phyloP scores from a whole-genome alignment of 345 rosid genomes.

The Euphorbia tirucalli region DNA sequence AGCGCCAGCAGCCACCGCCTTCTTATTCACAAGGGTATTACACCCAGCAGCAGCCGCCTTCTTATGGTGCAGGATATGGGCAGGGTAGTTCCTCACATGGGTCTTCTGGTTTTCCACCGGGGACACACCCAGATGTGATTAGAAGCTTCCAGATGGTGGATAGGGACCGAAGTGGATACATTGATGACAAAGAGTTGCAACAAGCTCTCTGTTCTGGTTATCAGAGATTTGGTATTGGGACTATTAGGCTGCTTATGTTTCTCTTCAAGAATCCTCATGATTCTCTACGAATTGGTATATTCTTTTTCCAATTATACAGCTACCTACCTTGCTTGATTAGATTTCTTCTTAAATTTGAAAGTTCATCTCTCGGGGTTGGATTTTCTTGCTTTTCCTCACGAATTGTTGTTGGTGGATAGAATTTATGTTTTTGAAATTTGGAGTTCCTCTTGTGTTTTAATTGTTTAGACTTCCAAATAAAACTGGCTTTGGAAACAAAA shows the following conservation, averaged over 20 bases:
- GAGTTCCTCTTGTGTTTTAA: no score
- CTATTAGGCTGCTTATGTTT: slow-evolving; percentile 58
- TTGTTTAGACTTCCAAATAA: no score
- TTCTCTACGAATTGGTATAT: slow-evolving; percentile 42
- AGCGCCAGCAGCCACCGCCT: not conserved
- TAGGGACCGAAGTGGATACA: slow-evolving; percentile 56
- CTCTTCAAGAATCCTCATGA: slow-evolving; percentile 60
- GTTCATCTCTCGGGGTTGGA: not conserved
- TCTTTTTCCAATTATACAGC: no score
- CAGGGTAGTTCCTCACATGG: slow-evolving; percentile 12
- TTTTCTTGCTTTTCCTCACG: not conserved
- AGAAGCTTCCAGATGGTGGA: slow-evolving; percentile 61
- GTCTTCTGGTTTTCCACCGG: slow-evolving; percentile 41
- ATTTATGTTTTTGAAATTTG: no score
- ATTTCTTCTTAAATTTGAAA: not conserved
- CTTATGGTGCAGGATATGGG: slow-evolving; percentile 18
- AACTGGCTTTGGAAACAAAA: not conserved
- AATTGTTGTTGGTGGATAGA: no score
- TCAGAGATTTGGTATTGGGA: slow-evolving; percentile 44
- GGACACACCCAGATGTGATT: slow-evolving; percentile 48
- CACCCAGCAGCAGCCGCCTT: not conserved
- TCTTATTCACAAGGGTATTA: slow-evolving; percentile 12
- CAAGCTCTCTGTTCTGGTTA: slow-evolving; percentile 54
- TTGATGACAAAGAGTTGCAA: slow-evolving; percentile 62
- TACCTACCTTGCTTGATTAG: no score